Base-by-base conservation (phyloP, 2,329 filamentous ascomycete genomes). In the Decorospora gaudefroyi region DNA sequence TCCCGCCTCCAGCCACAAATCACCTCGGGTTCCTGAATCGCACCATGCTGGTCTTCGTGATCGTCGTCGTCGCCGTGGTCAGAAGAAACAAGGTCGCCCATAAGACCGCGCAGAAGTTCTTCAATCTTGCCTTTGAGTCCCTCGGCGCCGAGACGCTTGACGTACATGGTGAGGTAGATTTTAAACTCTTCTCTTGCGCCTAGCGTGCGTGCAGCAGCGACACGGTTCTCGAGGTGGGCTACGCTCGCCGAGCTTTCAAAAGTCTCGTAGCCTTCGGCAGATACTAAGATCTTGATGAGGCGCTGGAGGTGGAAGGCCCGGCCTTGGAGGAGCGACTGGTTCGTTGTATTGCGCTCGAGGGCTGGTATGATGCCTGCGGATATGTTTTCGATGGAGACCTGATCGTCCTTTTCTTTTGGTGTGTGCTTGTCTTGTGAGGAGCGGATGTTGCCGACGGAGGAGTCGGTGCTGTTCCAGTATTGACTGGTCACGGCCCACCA, bases 401-500 rank as follows among this genome's bases (percentile, higher is more conserved):
- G 65, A 39, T 79, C 72, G 6, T 75, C 72, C 39, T 75, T 72
- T 27, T 71, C 67, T 16, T 65, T 70, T 1, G 55, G 48, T 6
- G 51, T 45, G 2, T 40, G 39, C 16, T 61, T 59, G 22, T 65
- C 58, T 25, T 53, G 46, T 1, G 84, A 85, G 2, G 88, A 84
- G 54, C 90, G 85, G 25, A 96, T 72, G 36, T 90, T 88, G 33
- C 87, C 85, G 39, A 96, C 84, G 0, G 90, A 90, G 1, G 90
- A 90, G 62, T 96, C 93, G 39, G 90, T 95, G 1, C 90, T 95
- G 70, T 99, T 97, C 95, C 93, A 99, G 69, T 99, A 99, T 67
- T 99, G 93, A 58, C 89, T 95, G 12, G 91, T 91, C 0, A 97
- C 90, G 0, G 92, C 92, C 90, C 93, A 99, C 93, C 93, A 99